Evolutionary conservation across 2,329 filamentous ascomycete genomes (phyloP).

Genomic region (Penicillium fuscoglaucum): DNA sequence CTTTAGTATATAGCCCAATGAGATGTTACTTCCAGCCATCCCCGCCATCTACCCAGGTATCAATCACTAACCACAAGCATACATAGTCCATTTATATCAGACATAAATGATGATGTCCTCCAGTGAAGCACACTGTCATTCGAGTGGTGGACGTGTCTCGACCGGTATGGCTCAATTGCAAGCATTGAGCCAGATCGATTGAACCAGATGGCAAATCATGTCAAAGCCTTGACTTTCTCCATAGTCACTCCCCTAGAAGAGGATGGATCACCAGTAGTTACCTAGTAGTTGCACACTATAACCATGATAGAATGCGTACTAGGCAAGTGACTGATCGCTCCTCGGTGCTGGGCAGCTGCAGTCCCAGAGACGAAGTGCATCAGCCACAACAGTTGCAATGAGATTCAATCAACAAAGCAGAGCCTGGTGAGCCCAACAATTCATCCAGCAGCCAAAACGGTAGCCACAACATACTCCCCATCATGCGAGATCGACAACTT

Average conservation of each 20-base stretch:
- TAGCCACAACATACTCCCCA: slow-evolving; percentile 68
- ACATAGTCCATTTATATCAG: not conserved
- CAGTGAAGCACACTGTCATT: not conserved
- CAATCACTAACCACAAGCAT: not conserved
- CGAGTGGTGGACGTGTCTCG: not conserved
- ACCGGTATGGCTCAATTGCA: not conserved
- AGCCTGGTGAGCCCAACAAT: not conserved
- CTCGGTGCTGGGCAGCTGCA: not conserved
- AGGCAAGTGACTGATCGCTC: not conserved
- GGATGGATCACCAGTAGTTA: too few relatives aligned
- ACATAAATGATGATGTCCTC: not conserved
- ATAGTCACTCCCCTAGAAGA: not conserved
- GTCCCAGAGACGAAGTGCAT: not conserved
- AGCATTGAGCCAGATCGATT: not conserved
- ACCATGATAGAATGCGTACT: not conserved
- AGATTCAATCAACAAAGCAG: not conserved
- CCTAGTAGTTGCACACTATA: not conserved
- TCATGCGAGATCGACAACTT: slow-evolving; percentile 85
- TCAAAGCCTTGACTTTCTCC: not conserved
- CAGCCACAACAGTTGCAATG: not conserved
- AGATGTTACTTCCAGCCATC: not conserved
- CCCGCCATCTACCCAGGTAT: not conserved
- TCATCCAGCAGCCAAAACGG: slow-evolving; percentile 42
- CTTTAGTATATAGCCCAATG: not conserved
- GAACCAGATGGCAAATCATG: not conserved